phyloP scores from a whole-genome alignment of 2,329 filamentous ascomycete genomes.

The Xylariaceae sp. region DNA sequence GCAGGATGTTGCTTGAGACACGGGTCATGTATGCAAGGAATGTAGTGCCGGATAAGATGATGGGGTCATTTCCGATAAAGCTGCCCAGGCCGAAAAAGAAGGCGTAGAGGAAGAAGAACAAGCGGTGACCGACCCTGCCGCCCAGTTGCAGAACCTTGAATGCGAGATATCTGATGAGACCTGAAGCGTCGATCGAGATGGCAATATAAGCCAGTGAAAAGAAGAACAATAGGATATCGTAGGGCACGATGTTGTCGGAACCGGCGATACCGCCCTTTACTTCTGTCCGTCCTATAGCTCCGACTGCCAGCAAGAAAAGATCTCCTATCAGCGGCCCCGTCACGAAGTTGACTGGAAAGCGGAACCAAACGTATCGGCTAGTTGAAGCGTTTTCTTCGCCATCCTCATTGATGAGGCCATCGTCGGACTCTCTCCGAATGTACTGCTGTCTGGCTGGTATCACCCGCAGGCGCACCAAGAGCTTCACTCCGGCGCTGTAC shows the following conservation, averaged over 20 bases:
- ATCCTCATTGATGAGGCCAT: neutral
- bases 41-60: conserved; percentile 68
- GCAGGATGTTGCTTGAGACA: conserved; percentile 65
- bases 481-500: conserved; percentile 40
- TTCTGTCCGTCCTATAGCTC: conserved; percentile 61
- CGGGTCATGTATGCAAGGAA: conserved; percentile 74
- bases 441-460: conserved; percentile 40
- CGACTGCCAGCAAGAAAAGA: conserved; percentile 64
- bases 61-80: conserved; percentile 70
- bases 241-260: conserved; percentile 58
- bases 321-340: conserved; percentile 67
- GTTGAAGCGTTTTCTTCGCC: conserved; percentile 25
- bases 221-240: conserved; percentile 73
- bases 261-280: conserved; percentile 65
- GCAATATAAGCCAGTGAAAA: conserved; percentile 70
- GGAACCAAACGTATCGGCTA: conserved; percentile 44
- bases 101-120: conserved; percentile 68
- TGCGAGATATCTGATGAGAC: conserved; percentile 63
- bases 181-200: conserved; percentile 71
- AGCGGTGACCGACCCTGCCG: conserved; percentile 58
- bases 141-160: conserved; percentile 65
- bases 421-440: conserved; percentile 18
- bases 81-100: conserved; percentile 65
- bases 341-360: conserved; percentile 64
- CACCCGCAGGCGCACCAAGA: conserved; percentile 44